phyloP scores from a whole-genome alignment of 2,329 filamentous ascomycete genomes.

The Talaromyces sp. region DNA sequence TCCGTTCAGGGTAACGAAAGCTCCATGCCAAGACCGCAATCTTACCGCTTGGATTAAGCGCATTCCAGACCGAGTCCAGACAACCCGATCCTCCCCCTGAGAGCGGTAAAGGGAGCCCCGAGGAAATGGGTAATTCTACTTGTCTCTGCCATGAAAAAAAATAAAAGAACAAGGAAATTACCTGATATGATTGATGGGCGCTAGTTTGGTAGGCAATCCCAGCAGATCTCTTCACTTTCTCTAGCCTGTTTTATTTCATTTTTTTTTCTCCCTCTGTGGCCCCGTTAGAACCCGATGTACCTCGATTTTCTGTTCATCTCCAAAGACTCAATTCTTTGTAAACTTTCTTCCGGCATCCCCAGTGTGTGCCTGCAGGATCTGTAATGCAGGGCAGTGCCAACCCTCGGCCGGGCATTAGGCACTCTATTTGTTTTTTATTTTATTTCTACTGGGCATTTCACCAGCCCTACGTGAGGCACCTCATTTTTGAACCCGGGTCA shows the following conservation, averaged over 20 bases:
- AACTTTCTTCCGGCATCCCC: not conserved
- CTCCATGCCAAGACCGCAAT: slow-evolving; percentile 24
- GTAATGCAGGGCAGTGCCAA: slow-evolving; percentile 1
- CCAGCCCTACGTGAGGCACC: slow-evolving; percentile 1
- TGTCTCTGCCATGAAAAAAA: too few species aligned
- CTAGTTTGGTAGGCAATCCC: not conserved
- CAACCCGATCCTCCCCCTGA: slow-evolving; percentile 16
- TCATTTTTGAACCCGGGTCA: not conserved
- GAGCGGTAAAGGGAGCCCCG: slow-evolving; percentile 9
- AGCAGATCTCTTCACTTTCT: not conserved
- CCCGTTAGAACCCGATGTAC: not conserved
- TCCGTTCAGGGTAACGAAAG: not conserved
- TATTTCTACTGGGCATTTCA: slow-evolving; percentile 1
- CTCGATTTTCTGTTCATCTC: not conserved
- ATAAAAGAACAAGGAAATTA: not conserved
- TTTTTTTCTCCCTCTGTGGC: not conserved
- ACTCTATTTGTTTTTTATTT: too few species aligned
- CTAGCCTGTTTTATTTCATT: not conserved
- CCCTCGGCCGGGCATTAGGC: not conserved
- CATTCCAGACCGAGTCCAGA: slow-evolving; percentile 27
- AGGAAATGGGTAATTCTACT: too few species aligned
- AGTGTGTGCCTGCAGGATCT: slow-evolving; percentile 3
- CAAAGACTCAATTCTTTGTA: not conserved
- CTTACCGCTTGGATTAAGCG: slow-evolving; percentile 24
- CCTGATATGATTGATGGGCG: not conserved